Conservation (phyloP, 257 asterid species). For the Rhazya stricta region DNA sequence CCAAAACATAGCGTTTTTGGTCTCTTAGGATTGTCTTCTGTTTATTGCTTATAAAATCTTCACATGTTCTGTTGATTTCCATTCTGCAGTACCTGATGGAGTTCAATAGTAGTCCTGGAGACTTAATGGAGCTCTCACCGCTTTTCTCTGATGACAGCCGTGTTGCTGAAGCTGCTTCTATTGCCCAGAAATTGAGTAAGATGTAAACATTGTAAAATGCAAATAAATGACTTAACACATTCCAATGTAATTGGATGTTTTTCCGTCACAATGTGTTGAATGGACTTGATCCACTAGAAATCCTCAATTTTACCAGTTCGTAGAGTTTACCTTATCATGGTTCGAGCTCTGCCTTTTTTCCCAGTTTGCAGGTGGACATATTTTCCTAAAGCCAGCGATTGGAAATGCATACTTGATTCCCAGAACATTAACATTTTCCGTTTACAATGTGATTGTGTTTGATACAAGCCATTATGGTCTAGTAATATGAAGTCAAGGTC, state of each 20-base stretch:
- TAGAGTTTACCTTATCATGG: background rate
- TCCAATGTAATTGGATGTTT: background rate
- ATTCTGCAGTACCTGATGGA: conserved; percentile 92
- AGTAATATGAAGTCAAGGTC: background rate
- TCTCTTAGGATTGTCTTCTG: background rate
- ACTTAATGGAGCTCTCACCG: conserved; percentile 96
- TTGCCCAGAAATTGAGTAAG: conserved; percentile 97
- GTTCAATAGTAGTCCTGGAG: conserved; percentile 96
- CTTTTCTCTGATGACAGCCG: conserved; percentile 97
- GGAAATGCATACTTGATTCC: background rate
- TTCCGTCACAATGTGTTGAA: background rate
- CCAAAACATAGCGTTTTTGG: background rate
- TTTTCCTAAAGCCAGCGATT: background rate
- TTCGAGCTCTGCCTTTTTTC: conserved; percentile 5
- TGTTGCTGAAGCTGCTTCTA: conserved; percentile 98
- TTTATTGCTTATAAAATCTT: conserved; percentile 15
- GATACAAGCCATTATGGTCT: background rate
- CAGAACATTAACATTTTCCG: background rate
- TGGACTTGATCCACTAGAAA: background rate
- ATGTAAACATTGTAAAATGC: conserved; percentile 11
- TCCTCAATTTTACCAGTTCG: background rate
- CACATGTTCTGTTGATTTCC: conserved; percentile 15
- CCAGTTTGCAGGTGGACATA: background rate
- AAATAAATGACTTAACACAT: background rate
- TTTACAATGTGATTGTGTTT: background rate